These are phyloP conservation scores for Coemansia sp. DNA, from an alignment of 192 early-diverging fungal species.

Conservation along the genomic window DNA sequence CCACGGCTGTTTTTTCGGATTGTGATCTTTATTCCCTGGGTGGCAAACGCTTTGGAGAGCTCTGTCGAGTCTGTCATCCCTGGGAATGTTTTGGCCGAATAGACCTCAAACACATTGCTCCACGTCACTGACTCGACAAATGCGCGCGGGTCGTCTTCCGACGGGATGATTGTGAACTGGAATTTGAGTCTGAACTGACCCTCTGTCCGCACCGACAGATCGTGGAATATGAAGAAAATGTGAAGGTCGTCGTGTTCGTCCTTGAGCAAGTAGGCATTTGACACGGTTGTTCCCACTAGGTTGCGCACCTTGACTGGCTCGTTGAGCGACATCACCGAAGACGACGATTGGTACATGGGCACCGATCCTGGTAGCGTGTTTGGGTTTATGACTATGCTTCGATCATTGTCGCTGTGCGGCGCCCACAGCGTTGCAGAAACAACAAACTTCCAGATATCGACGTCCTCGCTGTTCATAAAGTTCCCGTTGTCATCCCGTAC, in stretches of 20 bases:
- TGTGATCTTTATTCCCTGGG: constrained; percentile 77
- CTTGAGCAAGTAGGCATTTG: constrained; percentile 67
- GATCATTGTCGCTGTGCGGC: constrained; percentile 34
- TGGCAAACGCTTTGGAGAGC: constrained; percentile 70
- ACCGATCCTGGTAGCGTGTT: constrained; percentile 44
- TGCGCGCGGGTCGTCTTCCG: constrained; percentile 55
- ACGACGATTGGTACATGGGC: constrained; percentile 38
- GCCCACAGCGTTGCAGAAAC: constrained; percentile 50
- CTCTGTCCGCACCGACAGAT: constrained; percentile 74
- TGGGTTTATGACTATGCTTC: constrained; percentile 52
- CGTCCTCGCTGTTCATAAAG: constrained; percentile 58
- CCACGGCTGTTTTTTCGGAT: constrained; percentile 62
- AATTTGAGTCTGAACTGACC: constrained; percentile 70
- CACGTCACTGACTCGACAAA: constrained; percentile 46
- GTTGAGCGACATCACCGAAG: constrained; percentile 48
- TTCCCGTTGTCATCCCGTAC: constrained; percentile 57
- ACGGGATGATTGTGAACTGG: constrained; percentile 63
- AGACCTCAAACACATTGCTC: constrained; percentile 63
- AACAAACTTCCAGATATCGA: constrained; percentile 48
- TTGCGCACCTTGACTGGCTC: constrained; percentile 61
- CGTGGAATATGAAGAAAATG: constrained; percentile 80
- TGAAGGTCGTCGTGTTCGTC: constrained; percentile 65
- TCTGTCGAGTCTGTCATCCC: constrained; percentile 80
- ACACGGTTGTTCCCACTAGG: constrained; percentile 67
- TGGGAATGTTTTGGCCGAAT: constrained; percentile 75